phyloP scores from a whole-genome alignment of 2,329 filamentous ascomycete genomes.

The Aspergillus brasiliensis region DNA sequence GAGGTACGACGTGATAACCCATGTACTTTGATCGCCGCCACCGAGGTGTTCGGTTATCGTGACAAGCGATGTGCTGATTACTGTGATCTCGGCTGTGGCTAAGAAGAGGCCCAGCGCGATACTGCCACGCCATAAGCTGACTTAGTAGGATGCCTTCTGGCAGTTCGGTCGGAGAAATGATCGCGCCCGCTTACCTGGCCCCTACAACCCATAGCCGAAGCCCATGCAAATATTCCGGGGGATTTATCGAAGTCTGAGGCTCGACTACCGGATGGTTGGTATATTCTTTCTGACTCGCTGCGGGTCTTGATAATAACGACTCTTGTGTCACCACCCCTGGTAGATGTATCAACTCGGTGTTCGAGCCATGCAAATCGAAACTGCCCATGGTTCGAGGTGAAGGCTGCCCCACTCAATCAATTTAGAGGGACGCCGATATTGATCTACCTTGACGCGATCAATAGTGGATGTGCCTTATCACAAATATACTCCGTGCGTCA shows the following conservation, averaged over 20 bases:
- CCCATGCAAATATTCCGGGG: not conserved
- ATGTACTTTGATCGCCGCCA: conserved; percentile 41
- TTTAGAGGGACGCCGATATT: not conserved
- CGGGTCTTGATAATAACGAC: not conserved
- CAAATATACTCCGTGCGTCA: too few species aligned
- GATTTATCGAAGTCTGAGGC: not conserved
- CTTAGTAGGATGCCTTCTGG: not conserved
- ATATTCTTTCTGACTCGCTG: not conserved
- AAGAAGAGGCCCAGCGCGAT: conserved; percentile 40
- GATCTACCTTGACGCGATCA: not conserved
- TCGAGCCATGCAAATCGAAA: not conserved
- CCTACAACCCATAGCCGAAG: conserved; percentile 4
- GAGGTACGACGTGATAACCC: conserved; percentile 54
- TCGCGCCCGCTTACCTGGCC: not conserved
- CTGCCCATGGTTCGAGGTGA: not conserved
- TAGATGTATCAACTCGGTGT: not conserved
- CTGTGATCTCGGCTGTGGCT: conserved; percentile 53
- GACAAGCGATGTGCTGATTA: conserved; percentile 55
- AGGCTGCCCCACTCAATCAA: not conserved
- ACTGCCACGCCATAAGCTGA: not conserved
- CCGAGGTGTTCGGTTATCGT: conserved; percentile 46
- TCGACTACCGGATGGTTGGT: not conserved
- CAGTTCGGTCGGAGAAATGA: not conserved
- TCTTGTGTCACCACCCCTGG: not conserved
- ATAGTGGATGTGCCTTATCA: not conserved